Percentiles rank a stretch among this genome's conserved stretches.
Conservation (phyloP, 2,329 filamentous ascomycete species). For the Penicillium freii region DNA sequence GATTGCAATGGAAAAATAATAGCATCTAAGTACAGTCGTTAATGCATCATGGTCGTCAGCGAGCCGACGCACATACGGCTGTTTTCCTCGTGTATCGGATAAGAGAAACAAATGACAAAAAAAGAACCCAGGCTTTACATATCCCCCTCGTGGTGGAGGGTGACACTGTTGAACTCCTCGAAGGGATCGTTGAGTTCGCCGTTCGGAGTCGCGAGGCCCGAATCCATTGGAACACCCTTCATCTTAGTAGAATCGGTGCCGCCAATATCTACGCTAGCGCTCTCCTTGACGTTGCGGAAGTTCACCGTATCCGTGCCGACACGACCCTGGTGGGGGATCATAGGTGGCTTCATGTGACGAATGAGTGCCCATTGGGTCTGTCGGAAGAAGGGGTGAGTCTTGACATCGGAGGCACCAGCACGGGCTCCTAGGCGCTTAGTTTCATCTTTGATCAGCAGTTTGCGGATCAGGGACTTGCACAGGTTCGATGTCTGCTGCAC, state of each 20-base stretch:
- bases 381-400: slow-evolving; percentile 92
- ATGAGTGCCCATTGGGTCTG: slow-evolving; percentile 95
- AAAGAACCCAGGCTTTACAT: slow-evolving; percentile 12
- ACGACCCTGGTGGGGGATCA: slow-evolving; percentile 85
- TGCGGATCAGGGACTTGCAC: slow-evolving; percentile 94
- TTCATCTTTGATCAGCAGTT: slow-evolving; percentile 97
- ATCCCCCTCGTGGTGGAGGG: slow-evolving; percentile 92
- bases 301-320: slow-evolving; percentile 86
- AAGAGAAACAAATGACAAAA: slow-evolving; percentile 12
- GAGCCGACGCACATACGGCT: slow-evolving; percentile 26
- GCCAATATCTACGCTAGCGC: slow-evolving; percentile 77
- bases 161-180: slow-evolving; percentile 98
- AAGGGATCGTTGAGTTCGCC: slow-evolving; percentile 85
- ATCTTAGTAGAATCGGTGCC: slow-evolving; percentile 45
- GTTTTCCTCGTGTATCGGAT: slow-evolving; percentile 13
- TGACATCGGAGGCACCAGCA: slow-evolving; percentile 94
- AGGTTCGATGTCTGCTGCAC: slow-evolving; percentile 85
- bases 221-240: slow-evolving; percentile 83
- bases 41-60: slow-evolving; percentile 37
- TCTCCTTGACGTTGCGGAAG: slow-evolving; percentile 97
- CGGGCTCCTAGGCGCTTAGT: slow-evolving; percentile 88
- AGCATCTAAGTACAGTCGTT: slow-evolving; percentile 32
- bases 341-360: slow-evolving; percentile 95
- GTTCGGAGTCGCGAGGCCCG: slow-evolving; percentile 78
- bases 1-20: slow-evolving; percentile 22